Base-by-base conservation (phyloP, 2,329 filamentous ascomycete genomes). In the Hymenoscyphus fructigenus region DNA sequence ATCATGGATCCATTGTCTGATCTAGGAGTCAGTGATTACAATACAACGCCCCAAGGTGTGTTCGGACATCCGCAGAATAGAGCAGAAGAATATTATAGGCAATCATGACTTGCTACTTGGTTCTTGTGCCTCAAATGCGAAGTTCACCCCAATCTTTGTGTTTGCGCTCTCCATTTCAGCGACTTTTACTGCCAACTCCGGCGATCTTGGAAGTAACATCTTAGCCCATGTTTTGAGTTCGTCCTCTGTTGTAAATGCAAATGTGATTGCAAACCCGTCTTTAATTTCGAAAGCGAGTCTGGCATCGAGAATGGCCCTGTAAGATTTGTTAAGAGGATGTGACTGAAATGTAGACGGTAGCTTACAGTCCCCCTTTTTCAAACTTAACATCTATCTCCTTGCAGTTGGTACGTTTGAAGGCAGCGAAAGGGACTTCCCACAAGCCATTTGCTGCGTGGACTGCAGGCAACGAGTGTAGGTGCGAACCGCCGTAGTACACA, bases 221-320 rank as follows among this genome's bases (percentile, higher is more conserved):
- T 50, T 23, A 50, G 26, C 32, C 57, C 32, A 59, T 59, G 26
- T 59, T 23, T 38, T 38, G 32, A 59, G 57, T 59, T 59, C 32
- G 32, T 59, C 32, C 57, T 59, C 32, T 36, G 32, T 59, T 59
- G 57, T 59, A 59, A 59, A 59, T 59, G 23, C 32, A 59, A 29
- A 59, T 59, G 32, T 59, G 32, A 59, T 59, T 29, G 23, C 17
- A 59, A 38, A 59, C 57, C 57, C 32, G 26, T 59, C 26, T 23
- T 59, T 59, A 23, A 59, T 59, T 59, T 59, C 57, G 57, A 59
- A 59, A 59, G 57, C 57, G 32, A 59, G 57, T 32, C 57, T 32
- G 28, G 57, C 32, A 59, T 59, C 57, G 26, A 59, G 26, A 38
- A 59, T 59, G 32, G 32, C 17, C 23, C 57, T 59, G 20, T 23